Evolutionary conservation across 2,329 filamentous ascomycete genomes (phyloP).

Genomic region (Chlorencoelia australis): DNA sequence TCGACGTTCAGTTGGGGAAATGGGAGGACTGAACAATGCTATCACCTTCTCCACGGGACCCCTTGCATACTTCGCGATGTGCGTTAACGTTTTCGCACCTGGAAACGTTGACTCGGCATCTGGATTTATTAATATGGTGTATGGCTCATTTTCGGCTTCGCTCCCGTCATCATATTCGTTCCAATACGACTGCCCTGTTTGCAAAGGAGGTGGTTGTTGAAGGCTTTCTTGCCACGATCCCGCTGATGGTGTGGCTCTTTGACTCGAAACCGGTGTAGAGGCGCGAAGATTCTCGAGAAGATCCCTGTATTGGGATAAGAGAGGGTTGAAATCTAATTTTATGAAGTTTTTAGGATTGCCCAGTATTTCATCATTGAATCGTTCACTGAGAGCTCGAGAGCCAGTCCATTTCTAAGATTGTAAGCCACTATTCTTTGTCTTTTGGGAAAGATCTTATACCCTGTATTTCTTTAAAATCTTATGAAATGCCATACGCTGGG

Average conservation of each 20-base stretch:
- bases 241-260: conserved; percentile 10
- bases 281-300: conserved; percentile 38
- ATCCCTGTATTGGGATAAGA: conserved; percentile 41
- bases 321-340: conserved; percentile 48
- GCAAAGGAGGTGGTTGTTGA: not conserved
- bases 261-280: conserved; percentile 25
- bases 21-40: conserved; percentile 36
- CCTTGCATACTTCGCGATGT: conserved; percentile 36
- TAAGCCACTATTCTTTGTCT: not conserved
- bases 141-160: conserved; percentile 51
- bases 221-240: conserved; percentile 15
- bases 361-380: conserved; percentile 59
- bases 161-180: conserved; percentile 81
- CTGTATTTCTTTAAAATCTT: conserved; percentile 82
- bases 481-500: conserved; percentile 65
- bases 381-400: conserved; percentile 51
- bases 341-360: conserved; percentile 62
- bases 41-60: conserved; percentile 41
- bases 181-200: conserved; percentile 48
- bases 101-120: conserved; percentile 49
- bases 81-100: conserved; percentile 40
- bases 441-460: conserved; percentile 30
- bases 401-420: conserved; percentile 65
- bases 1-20: conserved; percentile 19
- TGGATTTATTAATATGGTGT: conserved; percentile 66